Evolutionary conservation across 2,329 filamentous ascomycete species (phyloP).

Genomic region (Exophiala sideris): DNA sequence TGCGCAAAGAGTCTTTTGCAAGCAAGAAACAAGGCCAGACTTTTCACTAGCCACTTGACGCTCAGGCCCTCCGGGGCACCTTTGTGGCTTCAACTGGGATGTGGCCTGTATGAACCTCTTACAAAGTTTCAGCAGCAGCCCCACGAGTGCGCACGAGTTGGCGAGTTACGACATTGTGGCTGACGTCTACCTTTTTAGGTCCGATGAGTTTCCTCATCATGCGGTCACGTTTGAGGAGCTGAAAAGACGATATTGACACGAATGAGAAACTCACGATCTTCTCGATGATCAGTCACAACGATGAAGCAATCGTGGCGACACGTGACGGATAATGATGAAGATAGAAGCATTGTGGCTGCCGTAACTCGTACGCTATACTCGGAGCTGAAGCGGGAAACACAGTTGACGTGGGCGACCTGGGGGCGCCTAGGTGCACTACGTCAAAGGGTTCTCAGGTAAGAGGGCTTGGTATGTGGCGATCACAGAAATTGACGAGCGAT

Average conservation of each 20-base stretch:
- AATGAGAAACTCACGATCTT: too few relatives aligned
- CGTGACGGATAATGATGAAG: too few relatives aligned
- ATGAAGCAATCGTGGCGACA: too few relatives aligned
- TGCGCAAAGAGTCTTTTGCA: too few relatives aligned
- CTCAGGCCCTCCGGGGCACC: neutral
- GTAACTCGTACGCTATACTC: too few relatives aligned
- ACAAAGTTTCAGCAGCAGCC: neutral
- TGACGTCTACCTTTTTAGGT: neutral
- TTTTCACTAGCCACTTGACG: neutral
- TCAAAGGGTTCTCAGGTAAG: neutral
- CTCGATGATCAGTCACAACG: too few relatives aligned
- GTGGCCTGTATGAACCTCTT: neutral
- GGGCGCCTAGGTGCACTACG: neutral
- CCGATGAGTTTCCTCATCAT: too few relatives aligned
- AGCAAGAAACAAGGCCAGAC: neutral
- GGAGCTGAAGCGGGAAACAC: too few relatives aligned
- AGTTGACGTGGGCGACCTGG: too few relatives aligned
- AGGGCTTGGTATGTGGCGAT: neutral
- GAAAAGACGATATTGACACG: too few relatives aligned
- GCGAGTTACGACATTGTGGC: neutral
- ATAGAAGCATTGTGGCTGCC: too few relatives aligned
- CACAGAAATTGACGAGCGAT: slow-evolving; percentile 1
- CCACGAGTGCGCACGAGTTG: neutral
- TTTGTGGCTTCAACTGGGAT: neutral
- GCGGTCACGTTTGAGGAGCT: too few relatives aligned